phyloP scores from a whole-genome alignment of 176 grass and related monocot species.

The Raddia guianensis region DNA sequence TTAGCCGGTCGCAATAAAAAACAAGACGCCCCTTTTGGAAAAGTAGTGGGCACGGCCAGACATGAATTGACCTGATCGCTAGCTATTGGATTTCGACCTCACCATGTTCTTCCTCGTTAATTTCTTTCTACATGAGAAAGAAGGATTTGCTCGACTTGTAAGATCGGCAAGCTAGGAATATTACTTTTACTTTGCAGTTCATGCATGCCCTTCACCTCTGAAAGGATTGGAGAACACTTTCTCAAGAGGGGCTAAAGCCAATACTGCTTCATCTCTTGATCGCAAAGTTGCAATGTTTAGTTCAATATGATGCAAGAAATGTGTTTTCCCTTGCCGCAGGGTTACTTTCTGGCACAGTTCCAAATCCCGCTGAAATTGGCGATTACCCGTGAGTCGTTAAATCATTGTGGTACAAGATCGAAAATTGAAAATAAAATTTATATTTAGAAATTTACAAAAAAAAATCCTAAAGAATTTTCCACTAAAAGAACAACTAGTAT shows the following conservation, averaged over 20 bases:
- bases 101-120: neutral
- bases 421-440: too few relatives aligned
- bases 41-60: neutral
- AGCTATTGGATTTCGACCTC: constrained; percentile 22
- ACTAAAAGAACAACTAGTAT: too few relatives aligned
- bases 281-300: too few relatives aligned
- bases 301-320: too few relatives aligned
- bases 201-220: neutral
- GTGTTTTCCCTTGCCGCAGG: too few relatives aligned
- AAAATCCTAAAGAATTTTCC: too few relatives aligned
- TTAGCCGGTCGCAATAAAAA: constrained; percentile 4
- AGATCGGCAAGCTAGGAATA: neutral
- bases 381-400: too few relatives aligned
- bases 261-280: neutral
- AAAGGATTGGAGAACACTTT: constrained; percentile 1
- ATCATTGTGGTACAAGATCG: too few relatives aligned
- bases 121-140: neutral
- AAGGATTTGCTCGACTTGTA: neutral
- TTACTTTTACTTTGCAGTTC: neutral
- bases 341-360: too few relatives aligned
- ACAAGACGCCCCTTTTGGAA: constrained; percentile 17
- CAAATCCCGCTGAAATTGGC: too few relatives aligned
- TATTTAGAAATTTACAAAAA: too few relatives aligned
- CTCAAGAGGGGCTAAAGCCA: neutral
- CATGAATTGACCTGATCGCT: neutral